Evolutionary conservation across 129 eudicot species (phyloP).

Genomic region (Smallanthus sonchifolius): DNA sequence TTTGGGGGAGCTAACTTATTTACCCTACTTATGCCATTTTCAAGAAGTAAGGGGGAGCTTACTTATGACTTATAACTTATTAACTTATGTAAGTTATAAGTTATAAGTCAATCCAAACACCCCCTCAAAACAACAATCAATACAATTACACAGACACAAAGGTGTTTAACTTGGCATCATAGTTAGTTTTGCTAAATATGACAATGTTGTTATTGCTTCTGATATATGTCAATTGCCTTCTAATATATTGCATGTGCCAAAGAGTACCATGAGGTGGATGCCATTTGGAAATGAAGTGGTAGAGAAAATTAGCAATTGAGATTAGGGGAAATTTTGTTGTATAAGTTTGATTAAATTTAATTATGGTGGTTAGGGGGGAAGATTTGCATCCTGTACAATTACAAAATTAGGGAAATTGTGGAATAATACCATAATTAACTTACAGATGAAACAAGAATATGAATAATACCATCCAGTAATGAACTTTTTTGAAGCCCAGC

Average conservation of each 20-base stretch:
- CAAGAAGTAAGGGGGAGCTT: too few relatives aligned
- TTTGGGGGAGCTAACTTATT: too few relatives aligned
- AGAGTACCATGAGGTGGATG: neutral
- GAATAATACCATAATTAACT: slow-evolving; percentile 2
- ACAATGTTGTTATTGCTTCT: neutral
- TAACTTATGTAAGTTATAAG: too few relatives aligned
- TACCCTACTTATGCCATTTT: too few relatives aligned
- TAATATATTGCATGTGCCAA: neutral
- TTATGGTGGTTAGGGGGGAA: neutral
- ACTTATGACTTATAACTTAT: too few relatives aligned
- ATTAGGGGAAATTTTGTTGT: neutral
- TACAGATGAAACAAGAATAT: slow-evolving; percentile 25
- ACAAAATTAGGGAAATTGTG: neutral
- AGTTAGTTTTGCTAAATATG: neutral
- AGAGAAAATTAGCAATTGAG: neutral
- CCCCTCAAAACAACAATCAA: too few relatives aligned
- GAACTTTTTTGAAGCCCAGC: slow-evolving; percentile 81
- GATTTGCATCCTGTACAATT: neutral
- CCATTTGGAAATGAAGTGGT: neutral
- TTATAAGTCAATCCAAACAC: too few relatives aligned
- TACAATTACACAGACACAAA: too few relatives aligned
- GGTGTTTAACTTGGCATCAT: too few relatives aligned
- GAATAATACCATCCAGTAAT: slow-evolving; percentile 71
- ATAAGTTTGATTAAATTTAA: neutral
- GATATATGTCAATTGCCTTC: slow-evolving; percentile 4